Evolutionary conservation across 306 rosid species (phyloP).

Genomic region (Casuarina equisetifolia): DNA sequence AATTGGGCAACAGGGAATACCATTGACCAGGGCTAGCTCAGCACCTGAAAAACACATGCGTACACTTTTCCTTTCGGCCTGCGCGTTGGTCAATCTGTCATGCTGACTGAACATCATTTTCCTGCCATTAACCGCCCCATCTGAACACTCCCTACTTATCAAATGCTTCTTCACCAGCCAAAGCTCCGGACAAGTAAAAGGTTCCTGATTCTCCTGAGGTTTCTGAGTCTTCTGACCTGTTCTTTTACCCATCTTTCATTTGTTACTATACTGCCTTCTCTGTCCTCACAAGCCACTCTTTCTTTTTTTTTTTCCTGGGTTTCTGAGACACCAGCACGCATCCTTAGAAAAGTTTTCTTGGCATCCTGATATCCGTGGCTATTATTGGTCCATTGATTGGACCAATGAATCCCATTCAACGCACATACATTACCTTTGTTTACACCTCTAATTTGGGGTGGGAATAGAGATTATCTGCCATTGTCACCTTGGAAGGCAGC

Average conservation of each 20-base stretch:
- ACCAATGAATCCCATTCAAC: no score
- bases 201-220: constrained; percentile 16
- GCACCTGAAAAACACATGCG: neutral
- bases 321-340: constrained; percentile 15
- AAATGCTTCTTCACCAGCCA: constrained; percentile 5
- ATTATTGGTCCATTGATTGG: neutral
- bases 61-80: neutral
- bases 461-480: no score
- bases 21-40: neutral
- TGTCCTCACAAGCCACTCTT: neutral
- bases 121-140: neutral
- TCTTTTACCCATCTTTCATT: constrained; percentile 2
- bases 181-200: constrained; percentile 1
- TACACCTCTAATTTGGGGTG: no score
- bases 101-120: neutral
- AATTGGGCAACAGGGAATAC: neutral
- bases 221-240: constrained; percentile 14
- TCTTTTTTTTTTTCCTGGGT: neutral
- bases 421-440: no score
- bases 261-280: neutral
- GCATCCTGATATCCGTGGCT: neutral
- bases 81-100: neutral
- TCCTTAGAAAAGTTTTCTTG: constrained; percentile 19
- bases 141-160: neutral
- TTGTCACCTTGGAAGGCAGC: no score